Evolutionary conservation across 2,329 filamentous ascomycete species (phyloP).

Genomic region (Curvularia lunata): DNA sequence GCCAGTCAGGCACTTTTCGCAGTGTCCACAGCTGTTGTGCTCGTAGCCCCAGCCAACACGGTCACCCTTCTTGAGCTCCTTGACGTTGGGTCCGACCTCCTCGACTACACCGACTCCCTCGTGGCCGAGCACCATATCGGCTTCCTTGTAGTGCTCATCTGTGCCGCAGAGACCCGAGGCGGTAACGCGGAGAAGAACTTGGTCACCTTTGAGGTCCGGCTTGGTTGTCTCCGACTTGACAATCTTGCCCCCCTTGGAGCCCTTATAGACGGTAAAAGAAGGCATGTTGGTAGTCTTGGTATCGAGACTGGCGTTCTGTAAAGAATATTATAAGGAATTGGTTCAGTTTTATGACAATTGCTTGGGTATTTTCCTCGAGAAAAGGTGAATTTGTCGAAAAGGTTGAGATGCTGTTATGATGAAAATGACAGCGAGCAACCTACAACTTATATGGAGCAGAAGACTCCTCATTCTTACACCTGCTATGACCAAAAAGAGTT

Average conservation of each 20-base stretch:
- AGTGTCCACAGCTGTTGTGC: conserved; percentile 54
- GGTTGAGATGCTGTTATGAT: not conserved
- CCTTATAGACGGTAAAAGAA: conserved; percentile 69
- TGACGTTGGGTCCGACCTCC: conserved; percentile 55
- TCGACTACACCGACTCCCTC: conserved; percentile 62
- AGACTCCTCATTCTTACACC: conserved; percentile 1
- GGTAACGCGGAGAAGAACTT: conserved; percentile 68
- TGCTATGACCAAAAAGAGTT: not conserved
- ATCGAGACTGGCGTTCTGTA: not conserved
- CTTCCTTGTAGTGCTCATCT: conserved; percentile 53
- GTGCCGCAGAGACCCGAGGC: conserved; percentile 73
- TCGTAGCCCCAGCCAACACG: conserved; percentile 60
- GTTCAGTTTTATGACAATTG: not conserved
- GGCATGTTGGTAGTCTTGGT: conserved; percentile 35
- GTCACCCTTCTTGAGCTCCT: conserved; percentile 58
- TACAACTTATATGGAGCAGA: conserved; percentile 19
- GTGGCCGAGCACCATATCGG: conserved; percentile 60
- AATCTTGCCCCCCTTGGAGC: conserved; percentile 64
- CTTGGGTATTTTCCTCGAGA: conserved; percentile 1
- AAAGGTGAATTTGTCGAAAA: not conserved
- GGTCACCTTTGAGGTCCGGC: conserved; percentile 54
- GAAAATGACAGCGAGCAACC: not conserved
- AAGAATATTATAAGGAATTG: not conserved
- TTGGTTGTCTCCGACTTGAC: conserved; percentile 57
- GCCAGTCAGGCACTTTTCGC: conserved; percentile 54